phyloP scores from a whole-genome alignment of 2,329 filamentous ascomycete species.

The Didymella pinodella region DNA sequence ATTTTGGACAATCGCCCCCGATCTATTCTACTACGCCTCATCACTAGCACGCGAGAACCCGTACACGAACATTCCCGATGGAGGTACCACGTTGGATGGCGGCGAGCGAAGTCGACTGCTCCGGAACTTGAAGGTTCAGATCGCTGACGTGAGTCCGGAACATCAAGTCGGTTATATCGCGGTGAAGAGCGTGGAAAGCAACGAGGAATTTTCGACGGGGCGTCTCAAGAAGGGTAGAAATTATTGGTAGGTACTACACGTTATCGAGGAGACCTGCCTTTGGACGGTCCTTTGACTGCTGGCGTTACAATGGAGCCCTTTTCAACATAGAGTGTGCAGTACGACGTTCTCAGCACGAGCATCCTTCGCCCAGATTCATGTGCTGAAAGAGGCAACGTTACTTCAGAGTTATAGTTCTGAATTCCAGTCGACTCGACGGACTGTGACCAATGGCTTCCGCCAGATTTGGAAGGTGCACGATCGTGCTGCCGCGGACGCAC shows the following conservation, averaged over 20 bases:
- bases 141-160: slow-evolving; percentile 30
- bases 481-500: too few species aligned
- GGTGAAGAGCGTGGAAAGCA: slow-evolving; percentile 17
- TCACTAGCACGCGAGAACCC: slow-evolving; percentile 35
- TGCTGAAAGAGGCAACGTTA: too few species aligned
- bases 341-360: too few species aligned
- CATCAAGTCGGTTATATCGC: slow-evolving; percentile 32
- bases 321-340: too few species aligned
- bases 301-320: too few species aligned
- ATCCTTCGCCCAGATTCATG: too few species aligned
- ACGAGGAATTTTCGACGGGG: neutral
- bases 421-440: too few species aligned
- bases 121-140: slow-evolving; percentile 27
- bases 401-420: too few species aligned
- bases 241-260: neutral
- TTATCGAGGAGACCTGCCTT: too few species aligned
- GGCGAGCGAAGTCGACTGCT: slow-evolving; percentile 31
- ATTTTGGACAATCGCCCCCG: slow-evolving; percentile 23
- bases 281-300: too few species aligned
- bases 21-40: slow-evolving; percentile 33
- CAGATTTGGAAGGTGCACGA: too few species aligned
- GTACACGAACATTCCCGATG: slow-evolving; percentile 21
- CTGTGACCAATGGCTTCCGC: too few species aligned
- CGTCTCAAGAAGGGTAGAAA: slow-evolving; percentile 4
- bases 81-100: slow-evolving; percentile 27